Base-by-base conservation (phyloP, 2,329 filamentous ascomycete species). In the Aureobasidium sp. region DNA sequence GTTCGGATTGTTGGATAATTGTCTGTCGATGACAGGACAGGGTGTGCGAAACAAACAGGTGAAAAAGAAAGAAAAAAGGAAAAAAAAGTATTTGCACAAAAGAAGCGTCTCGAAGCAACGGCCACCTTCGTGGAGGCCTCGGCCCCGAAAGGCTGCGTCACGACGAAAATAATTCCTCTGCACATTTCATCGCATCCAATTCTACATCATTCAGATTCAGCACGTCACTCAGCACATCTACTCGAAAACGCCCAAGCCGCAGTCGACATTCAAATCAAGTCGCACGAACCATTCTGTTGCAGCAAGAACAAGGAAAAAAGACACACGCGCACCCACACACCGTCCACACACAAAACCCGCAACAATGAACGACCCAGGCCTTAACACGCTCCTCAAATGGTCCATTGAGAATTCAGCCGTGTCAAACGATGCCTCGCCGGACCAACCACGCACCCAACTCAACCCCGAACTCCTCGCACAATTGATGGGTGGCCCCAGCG, bases 311-410 rank as follows among this genome's bases (percentile, higher is more conserved):
- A n/a, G n/a, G n/a, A n/a, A n/a, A 8, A 47, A 35, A 11, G 32
- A 35, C 8, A 29, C 21, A 32, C 29, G 32, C n/a, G 12, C 8
- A 38, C 32, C 14, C 53, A 27, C 44, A 42, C n/a, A 6, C 24
- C 37, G 22, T 4, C 11, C 41, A 51, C 19, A 8, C 35, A 49
- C 16, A 10, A 16, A 37, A n/a, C 47, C 39, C 25, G 14, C 22
- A 48, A 58, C 52, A 45, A 75, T 68, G 65, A 76, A 75, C 76
- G 76, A 79, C 70, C 82, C 78, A 68, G 76, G 78, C 60, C 77
- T 91, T 66, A 90, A 88, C 72, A 78, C 82, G 53, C 83, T 91
- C 69, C 81, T 93, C 56, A 85, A 86, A 78, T 93, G 88, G 88
- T 78, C 83, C 62, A 77, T 86, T 63, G 73, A 84, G 63, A 85